Evolutionary conservation across 1,284 basidiomycete species (phyloP).

Genomic region (Vanrija sp.): DNA sequence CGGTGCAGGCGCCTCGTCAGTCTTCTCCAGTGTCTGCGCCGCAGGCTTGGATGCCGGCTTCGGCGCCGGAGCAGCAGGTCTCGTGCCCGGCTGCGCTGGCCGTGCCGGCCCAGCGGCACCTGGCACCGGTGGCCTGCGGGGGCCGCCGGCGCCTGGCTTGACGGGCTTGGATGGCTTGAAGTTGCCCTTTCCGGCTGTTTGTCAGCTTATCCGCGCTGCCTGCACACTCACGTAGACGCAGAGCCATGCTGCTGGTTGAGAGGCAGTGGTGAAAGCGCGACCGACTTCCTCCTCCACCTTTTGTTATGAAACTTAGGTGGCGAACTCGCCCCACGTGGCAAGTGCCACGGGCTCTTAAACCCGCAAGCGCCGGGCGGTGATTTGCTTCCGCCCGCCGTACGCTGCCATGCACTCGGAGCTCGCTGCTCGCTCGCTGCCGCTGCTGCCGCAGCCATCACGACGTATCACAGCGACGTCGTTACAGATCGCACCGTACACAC

Average conservation of each 20-base stretch:
- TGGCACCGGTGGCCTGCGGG: neutral
- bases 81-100: neutral
- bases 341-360: neutral
- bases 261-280: neutral
- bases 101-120: too few relatives aligned
- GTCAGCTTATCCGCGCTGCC: neutral
- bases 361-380: neutral
- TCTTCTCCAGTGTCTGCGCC: neutral
- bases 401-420: too few relatives aligned
- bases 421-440: too few relatives aligned
- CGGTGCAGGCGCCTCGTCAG: neutral
- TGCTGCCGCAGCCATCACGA: neutral
- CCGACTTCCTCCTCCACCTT: neutral
- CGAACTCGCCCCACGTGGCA: neutral
- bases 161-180: slow-evolving; percentile 26
- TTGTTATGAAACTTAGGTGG: neutral
- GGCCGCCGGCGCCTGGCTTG: slow-evolving; percentile 15
- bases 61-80: neutral
- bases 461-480: slow-evolving; percentile 7
- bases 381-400: neutral
- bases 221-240: slow-evolving; percentile 19
- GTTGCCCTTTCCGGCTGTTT: slow-evolving; percentile 28
- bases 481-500: neutral
- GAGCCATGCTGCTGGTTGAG: slow-evolving; percentile 13
- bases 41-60: neutral